Base-by-base conservation (phyloP, 2,329 filamentous ascomycete genomes). In the Orbilia javanica region DNA sequence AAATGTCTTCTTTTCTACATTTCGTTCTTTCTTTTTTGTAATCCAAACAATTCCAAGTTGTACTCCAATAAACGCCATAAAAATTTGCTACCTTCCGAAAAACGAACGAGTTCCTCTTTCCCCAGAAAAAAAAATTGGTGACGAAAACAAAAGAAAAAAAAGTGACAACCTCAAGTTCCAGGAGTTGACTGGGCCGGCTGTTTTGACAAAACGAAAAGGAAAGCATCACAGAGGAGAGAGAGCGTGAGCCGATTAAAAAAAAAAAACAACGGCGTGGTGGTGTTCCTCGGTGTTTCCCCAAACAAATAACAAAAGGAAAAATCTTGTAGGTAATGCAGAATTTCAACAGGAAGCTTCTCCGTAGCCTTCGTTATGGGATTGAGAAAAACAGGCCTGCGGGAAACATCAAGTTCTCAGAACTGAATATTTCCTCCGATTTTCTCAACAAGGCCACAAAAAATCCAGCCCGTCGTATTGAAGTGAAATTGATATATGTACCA, bases 41-140 rank as follows among this genome's bases (percentile, higher is more conserved):
- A 70, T 50, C 63, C 64, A 55, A 48, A 36, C 46, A 65, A 29
- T 42, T 57, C 22, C 55, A 13, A 65, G 15, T 34, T 50, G 44
- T 73, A 57, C 69, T 73, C 69, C 69, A 66, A 73, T 66, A 44
- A 73, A 73, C 69, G 69, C 69, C 69, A 57, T 73, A 48, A 73
- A 72, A 46, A 42, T 7, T 53, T 66, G 69, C 55, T 63, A 66
- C 69, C 69, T 73, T 73, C 69, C 69, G 42, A 73, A 73, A 73
- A 73, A 73, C 18, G 62, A 73, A 73, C 69, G 69, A 73, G 69
- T 66, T 73, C 69, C 69, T 73, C 69, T 73, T 65, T 55, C 62
- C 55, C 8, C 25, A 27, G 18, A 34, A 57, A 71, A 44, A 42
- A 64, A 71, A 22, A 22, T 39, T 39, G 22, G 29, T 18, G 36